Evolutionary conservation across 148 eudicot species (phyloP).

Genomic region (Suaeda aralocaspica): DNA sequence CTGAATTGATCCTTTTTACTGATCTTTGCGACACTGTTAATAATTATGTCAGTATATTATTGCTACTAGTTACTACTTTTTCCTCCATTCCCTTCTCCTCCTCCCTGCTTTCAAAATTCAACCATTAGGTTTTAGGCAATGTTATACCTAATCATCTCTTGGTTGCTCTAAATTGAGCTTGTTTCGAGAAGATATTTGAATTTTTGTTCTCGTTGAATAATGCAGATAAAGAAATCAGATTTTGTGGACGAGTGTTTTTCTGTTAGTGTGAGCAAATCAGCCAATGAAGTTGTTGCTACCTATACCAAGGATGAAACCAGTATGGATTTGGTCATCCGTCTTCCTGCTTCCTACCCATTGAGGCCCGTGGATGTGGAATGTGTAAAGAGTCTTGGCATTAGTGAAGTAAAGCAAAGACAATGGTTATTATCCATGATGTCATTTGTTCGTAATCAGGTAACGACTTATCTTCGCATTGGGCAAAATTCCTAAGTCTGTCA

Average conservation of each 20-base stretch:
- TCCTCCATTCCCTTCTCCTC: not conserved
- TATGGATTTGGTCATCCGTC: conserved; percentile 91
- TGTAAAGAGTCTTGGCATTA: conserved; percentile 87
- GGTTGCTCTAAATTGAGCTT: not conserved
- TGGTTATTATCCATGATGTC: conserved; percentile 86
- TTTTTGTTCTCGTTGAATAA: not conserved
- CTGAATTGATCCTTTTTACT: not conserved
- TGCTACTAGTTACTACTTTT: not conserved
- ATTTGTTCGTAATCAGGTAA: conserved; percentile 93
- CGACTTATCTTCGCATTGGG: not conserved
- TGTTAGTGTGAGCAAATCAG: conserved; percentile 91
- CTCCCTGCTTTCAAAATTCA: not conserved
- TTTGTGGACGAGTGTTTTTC: conserved; percentile 80
- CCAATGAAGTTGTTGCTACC: conserved; percentile 96
- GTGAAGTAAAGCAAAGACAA: conserved; percentile 88
- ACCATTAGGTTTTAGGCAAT: not conserved
- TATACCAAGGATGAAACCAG: conserved; percentile 95
- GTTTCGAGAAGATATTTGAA: not conserved
- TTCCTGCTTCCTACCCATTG: conserved; percentile 87
- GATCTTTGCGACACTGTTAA: not conserved
- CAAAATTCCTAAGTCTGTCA: no score
- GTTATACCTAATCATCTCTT: not conserved
- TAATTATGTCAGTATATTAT: not conserved
- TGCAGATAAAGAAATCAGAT: conserved; percentile 87
- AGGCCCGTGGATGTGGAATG: conserved; percentile 87